Conservation (phyloP, 176 grass and related monocot genomes). For the Eleusine coracana region DNA sequence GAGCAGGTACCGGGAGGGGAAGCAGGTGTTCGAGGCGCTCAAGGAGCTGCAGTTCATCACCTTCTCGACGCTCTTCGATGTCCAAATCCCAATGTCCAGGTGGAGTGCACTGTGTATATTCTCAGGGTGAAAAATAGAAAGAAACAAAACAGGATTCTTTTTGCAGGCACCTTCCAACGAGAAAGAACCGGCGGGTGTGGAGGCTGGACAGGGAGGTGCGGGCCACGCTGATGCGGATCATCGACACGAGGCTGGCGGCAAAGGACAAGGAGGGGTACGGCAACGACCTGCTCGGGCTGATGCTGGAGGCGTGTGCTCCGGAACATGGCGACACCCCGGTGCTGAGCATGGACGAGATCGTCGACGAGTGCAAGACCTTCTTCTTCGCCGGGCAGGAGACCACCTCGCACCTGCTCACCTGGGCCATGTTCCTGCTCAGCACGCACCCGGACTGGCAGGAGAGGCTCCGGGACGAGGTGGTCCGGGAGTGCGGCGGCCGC, state of each 20-base stretch:
- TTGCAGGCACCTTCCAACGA: conserved; percentile 45
- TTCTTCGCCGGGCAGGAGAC: conserved; percentile 64
- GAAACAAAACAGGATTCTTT: not conserved
- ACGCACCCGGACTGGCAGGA: conserved; percentile 57
- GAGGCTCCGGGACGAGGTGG: conserved; percentile 53
- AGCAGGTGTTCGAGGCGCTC: conserved; percentile 45
- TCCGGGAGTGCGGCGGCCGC: conserved; percentile 19
- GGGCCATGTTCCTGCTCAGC: conserved; percentile 52
- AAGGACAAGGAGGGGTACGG: conserved; percentile 35
- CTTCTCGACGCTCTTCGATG: not conserved
- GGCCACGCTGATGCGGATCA: conserved; percentile 40
- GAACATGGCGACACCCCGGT: no score
- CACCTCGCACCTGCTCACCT: conserved; percentile 50
- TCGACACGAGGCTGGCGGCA: conserved; percentile 23
- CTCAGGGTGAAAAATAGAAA: not conserved
- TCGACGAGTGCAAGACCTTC: conserved; percentile 72
- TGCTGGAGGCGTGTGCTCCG: conserved; percentile 41
- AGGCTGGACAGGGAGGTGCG: conserved; percentile 38
- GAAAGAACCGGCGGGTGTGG: conserved; percentile 33
- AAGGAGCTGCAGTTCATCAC: conserved; percentile 45
- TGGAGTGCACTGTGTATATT: not conserved
- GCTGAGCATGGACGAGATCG: conserved; percentile 58
- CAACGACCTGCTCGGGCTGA: conserved; percentile 53
- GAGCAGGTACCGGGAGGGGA: conserved; percentile 51
- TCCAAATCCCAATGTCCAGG: conserved; percentile 45